Evolutionary conservation across 2,329 filamentous ascomycete genomes (phyloP).

Genomic region (Claviceps sp.): DNA sequence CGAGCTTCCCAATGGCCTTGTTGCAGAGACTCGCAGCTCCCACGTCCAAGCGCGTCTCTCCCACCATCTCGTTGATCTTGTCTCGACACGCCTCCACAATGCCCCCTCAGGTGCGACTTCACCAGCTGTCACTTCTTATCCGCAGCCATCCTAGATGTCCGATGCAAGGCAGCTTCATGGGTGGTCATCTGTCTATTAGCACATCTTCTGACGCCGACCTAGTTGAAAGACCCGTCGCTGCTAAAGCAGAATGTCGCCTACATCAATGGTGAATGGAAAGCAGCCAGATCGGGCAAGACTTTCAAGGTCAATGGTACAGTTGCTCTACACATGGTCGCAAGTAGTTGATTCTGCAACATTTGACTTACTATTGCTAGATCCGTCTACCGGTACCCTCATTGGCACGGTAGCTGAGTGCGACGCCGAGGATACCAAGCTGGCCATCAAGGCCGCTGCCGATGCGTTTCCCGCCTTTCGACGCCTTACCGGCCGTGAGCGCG

Average conservation of each 20-base stretch:
- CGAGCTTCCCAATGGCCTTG: slow-evolving; percentile 15
- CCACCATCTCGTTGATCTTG: slow-evolving; percentile 13
- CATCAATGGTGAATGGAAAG: slow-evolving; percentile 87
- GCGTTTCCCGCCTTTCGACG: slow-evolving; percentile 61
- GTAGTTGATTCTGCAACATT: too few relatives aligned
- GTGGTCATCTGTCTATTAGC: not conserved
- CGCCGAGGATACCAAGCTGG: slow-evolving; percentile 60
- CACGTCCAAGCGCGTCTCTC: slow-evolving; percentile 18
- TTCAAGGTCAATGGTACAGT: slow-evolving; percentile 65
- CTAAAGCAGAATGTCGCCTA: slow-evolving; percentile 74
- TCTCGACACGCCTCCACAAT: slow-evolving; percentile 32
- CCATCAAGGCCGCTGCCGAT: slow-evolving; percentile 69
- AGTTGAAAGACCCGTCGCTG: slow-evolving; percentile 69
- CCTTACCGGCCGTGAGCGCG: slow-evolving; percentile 60
- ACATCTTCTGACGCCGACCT: not conserved
- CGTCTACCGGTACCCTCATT: slow-evolving; percentile 67
- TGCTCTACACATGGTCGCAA: not conserved
- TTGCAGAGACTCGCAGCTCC: slow-evolving; percentile 18
- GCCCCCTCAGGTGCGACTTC: slow-evolving; percentile 27
- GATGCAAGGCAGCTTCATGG: too few relatives aligned
- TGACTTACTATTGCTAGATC: slow-evolving; percentile 36
- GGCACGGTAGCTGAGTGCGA: slow-evolving; percentile 79
- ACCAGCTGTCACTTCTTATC: not conserved
- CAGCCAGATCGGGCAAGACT: slow-evolving; percentile 74
- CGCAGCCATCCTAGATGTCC: too few relatives aligned